These are phyloP conservation scores for Hypsizygus ulmarius DNA, from an alignment of 1,284 basidiomycete species.

Conservation along the genomic window DNA sequence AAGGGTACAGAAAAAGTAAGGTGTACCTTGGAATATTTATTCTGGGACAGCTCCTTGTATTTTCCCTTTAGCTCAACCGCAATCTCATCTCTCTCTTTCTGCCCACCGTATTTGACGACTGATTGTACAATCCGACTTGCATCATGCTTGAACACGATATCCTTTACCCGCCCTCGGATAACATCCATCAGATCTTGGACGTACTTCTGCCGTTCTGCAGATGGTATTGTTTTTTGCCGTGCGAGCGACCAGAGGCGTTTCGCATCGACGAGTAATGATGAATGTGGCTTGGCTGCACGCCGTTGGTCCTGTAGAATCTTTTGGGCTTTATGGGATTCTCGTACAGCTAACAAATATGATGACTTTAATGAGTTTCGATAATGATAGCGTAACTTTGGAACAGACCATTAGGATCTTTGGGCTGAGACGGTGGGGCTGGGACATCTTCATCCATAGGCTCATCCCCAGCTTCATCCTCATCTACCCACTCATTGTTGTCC, in stretches of 20 bases:
- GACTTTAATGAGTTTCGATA: slow-evolving; percentile 1
- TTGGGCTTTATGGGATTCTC: slow-evolving; percentile 69
- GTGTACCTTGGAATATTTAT: slow-evolving; percentile 83
- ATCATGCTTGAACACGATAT: slow-evolving; percentile 87
- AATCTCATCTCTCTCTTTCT: slow-evolving; percentile 74
- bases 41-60: slow-evolving; percentile 76
- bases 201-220: slow-evolving; percentile 72
- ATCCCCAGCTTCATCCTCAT: slow-evolving; percentile 29
- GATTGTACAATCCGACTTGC: slow-evolving; percentile 87
- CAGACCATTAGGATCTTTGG: slow-evolving; percentile 59
- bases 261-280: slow-evolving; percentile 66
- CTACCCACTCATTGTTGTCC: slow-evolving; percentile 31
- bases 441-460: slow-evolving; percentile 30
- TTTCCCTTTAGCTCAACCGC: slow-evolving; percentile 79
- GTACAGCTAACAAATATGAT: slow-evolving; percentile 39
- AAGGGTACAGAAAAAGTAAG: background rate
- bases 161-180: slow-evolving; percentile 76
- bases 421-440: slow-evolving; percentile 14
- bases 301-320: slow-evolving; percentile 62
- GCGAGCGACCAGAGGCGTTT: slow-evolving; percentile 84
- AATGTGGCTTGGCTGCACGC: slow-evolving; percentile 75
- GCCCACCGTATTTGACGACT: slow-evolving; percentile 79
- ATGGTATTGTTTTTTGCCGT: slow-evolving; percentile 67
- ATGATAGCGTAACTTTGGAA: slow-evolving; percentile 9
- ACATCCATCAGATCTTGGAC: slow-evolving; percentile 70